These are phyloP conservation scores for Globomyces pollinis-pini DNA, from an alignment of 192 early-diverging fungal genomes.

Conservation along the genomic window DNA sequence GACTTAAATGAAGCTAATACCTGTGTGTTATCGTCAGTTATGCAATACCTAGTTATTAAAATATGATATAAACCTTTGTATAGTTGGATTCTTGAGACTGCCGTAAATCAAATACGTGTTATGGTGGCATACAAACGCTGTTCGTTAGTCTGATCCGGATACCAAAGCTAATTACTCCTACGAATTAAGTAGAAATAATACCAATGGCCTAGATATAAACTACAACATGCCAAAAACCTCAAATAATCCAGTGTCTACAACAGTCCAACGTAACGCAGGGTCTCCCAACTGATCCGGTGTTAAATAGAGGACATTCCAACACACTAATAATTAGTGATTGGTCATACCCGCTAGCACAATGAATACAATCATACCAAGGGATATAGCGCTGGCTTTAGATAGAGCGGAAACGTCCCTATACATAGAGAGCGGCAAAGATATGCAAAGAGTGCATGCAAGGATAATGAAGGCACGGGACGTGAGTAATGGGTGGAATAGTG, in stretches of 20 bases:
- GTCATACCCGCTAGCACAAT: conserved; percentile 46
- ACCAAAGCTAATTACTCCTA: too few relatives aligned
- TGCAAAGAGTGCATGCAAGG: conserved; percentile 60
- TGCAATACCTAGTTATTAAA: too few relatives aligned
- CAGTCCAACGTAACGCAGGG: conserved; percentile 6
- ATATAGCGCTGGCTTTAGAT: conserved; percentile 80
- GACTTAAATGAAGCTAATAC: too few relatives aligned
- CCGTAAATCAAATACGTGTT: conserved; percentile 85
- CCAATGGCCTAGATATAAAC: background rate
- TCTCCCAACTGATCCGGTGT: conserved; percentile 36
- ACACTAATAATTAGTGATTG: too few relatives aligned
- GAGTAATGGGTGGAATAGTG: conserved; percentile 47
- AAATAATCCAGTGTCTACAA: background rate
- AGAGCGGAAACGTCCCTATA: conserved; percentile 83
- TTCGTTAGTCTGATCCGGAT: too few relatives aligned
- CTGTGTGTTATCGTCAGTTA: too few relatives aligned
- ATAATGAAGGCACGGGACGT: conserved; percentile 69
- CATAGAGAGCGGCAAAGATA: conserved; percentile 79
- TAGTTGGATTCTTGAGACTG: background rate
- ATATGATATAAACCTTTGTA: too few relatives aligned
- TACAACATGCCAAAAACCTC: background rate
- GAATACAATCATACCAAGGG: conserved; percentile 67
- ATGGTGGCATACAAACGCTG: conserved; percentile 92
- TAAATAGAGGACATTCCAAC: conserved; percentile 57
- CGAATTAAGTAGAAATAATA: conserved; percentile 15